These are phyloP conservation scores for Ilyonectria robusta DNA, from an alignment of 2,329 filamentous ascomycete genomes.

Conservation along the genomic window DNA sequence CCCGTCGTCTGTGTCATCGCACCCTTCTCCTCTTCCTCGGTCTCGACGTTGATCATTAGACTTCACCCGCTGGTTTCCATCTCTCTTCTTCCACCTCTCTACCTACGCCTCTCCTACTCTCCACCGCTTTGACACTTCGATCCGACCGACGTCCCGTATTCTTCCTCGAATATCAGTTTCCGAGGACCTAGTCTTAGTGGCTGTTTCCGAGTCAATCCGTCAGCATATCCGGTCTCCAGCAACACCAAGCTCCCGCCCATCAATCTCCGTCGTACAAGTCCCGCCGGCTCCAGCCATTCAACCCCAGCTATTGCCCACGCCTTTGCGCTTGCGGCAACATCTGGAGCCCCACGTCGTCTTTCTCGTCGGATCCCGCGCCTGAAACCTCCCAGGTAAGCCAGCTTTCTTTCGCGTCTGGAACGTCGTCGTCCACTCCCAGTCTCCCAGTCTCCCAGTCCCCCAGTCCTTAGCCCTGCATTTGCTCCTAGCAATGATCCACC, in stretches of 20 bases:
- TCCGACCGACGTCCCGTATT: slow-evolving; percentile 13
- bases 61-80: neutral
- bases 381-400: slow-evolving; percentile 40
- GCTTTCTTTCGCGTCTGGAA: slow-evolving; percentile 27
- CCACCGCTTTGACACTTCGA: neutral
- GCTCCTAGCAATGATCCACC: slow-evolving; percentile 38
- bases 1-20: slow-evolving; percentile 23
- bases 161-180: slow-evolving; percentile 18
- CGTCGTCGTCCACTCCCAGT: slow-evolving; percentile 22
- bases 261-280: slow-evolving; percentile 32
- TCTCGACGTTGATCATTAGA: neutral
- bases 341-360: slow-evolving; percentile 29
- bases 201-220: slow-evolving; percentile 22
- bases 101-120: neutral
- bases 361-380: slow-evolving; percentile 36
- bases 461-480: slow-evolving; percentile 28
- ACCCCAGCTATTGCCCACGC: slow-evolving; percentile 10
- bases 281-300: slow-evolving; percentile 5
- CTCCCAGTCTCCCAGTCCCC: slow-evolving; percentile 5
- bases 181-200: slow-evolving; percentile 22
- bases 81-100: neutral
- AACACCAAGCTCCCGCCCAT: slow-evolving; percentile 27
- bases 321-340: neutral
- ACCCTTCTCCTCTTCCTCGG: slow-evolving; percentile 2
- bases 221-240: slow-evolving; percentile 12